Evolutionary conservation across 805 yeast genomes (phyloP).

Genomic region (Lipomyces sp.): DNA sequence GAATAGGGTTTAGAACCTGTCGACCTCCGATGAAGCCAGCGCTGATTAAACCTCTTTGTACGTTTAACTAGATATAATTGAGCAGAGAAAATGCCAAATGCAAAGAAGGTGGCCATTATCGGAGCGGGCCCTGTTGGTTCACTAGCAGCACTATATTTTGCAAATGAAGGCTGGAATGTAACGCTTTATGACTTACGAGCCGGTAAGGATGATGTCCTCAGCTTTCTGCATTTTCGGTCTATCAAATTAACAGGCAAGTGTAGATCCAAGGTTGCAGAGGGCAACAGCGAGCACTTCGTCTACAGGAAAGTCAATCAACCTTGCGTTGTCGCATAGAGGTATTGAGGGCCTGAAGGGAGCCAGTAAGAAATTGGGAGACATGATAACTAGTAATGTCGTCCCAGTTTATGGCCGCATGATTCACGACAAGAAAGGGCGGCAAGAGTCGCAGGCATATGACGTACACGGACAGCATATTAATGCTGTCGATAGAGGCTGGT

Average conservation of each 20-base stretch:
- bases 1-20: not conserved
- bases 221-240: not conserved
- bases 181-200: slow-evolving; percentile 70
- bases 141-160: slow-evolving; percentile 78
- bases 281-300: slow-evolving; percentile 20
- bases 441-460: slow-evolving; percentile 76
- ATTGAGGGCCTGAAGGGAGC: slow-evolving; percentile 68
- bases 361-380: slow-evolving; percentile 60
- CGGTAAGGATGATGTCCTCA: slow-evolving; percentile 59
- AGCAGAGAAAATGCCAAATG: not conserved
- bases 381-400: slow-evolving; percentile 63
- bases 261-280: slow-evolving; percentile 25
- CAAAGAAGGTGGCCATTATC: slow-evolving; percentile 49
- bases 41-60: no score
- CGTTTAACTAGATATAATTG: not conserved
- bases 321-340: slow-evolving; percentile 88
- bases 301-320: slow-evolving; percentile 63
- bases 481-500: slow-evolving; percentile 75
- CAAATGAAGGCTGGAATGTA: slow-evolving; percentile 72
- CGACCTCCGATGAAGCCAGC: no score
- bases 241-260: not conserved
- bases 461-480: slow-evolving; percentile 81
- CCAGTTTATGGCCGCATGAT: slow-evolving; percentile 94
- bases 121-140: slow-evolving; percentile 95
- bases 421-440: slow-evolving; percentile 67